phyloP scores from a whole-genome alignment of 2,329 filamentous ascomycete species.

The Paracorniculantispora psalliotae region DNA sequence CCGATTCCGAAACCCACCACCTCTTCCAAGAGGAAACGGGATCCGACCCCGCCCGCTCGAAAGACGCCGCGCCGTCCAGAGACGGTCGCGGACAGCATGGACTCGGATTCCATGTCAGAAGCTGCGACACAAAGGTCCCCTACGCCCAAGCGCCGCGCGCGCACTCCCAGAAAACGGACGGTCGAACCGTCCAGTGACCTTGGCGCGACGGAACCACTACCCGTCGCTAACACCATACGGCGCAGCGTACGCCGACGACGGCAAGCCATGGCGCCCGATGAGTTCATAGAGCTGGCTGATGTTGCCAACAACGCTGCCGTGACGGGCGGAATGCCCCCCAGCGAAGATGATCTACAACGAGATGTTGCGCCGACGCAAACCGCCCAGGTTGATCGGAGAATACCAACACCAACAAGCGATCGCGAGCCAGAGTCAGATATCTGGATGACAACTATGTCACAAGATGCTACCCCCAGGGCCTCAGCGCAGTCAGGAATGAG shows the following conservation, averaged over 20 bases:
- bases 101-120: slow-evolving; percentile 8
- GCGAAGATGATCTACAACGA: slow-evolving; percentile 27
- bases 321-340: slow-evolving; percentile 17
- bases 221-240: slow-evolving; percentile 15
- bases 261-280: slow-evolving; percentile 23
- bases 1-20: slow-evolving; percentile 38
- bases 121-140: slow-evolving; percentile 1
- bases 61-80: slow-evolving; percentile 32
- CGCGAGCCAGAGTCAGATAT: slow-evolving; percentile 38
- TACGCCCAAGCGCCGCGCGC: slow-evolving; percentile 13
- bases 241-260: slow-evolving; percentile 18
- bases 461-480: slow-evolving; percentile 33
- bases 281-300: slow-evolving; percentile 23
- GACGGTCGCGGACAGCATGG: slow-evolving; percentile 20
- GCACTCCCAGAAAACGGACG: slow-evolving; percentile 14
- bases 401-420: slow-evolving; percentile 18
- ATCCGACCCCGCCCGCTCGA: slow-evolving; percentile 39
- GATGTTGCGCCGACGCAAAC: slow-evolving; percentile 21
- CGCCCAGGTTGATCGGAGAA: not conserved
- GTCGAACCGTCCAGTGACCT: slow-evolving; percentile 25
- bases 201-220: slow-evolving; percentile 17
- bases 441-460: slow-evolving; percentile 40
- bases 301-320: slow-evolving; percentile 14
- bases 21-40: slow-evolving; percentile 36
- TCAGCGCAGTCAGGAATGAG: slow-evolving; percentile 15